A percentile compares a stretch with the other conserved stretches of the same genome.
phyloP scores from a whole-genome alignment of 805 yeast species.

The Starmerella cellae region DNA sequence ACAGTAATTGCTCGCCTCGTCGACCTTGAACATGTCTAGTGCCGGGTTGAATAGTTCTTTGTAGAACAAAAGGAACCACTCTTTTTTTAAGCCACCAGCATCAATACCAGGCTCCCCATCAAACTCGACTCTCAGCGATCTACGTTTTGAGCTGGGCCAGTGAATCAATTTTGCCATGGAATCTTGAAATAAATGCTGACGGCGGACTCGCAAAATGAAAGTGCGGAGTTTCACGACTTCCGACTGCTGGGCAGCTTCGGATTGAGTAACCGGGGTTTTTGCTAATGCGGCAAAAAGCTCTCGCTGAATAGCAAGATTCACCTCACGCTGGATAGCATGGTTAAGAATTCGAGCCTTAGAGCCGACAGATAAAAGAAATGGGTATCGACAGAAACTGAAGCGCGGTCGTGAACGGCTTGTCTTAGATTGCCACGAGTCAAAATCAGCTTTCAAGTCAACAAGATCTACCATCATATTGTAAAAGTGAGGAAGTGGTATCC shows the following conservation, averaged over 20 bases:
- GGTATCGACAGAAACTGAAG: constrained; percentile 67
- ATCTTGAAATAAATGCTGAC: constrained; percentile 57
- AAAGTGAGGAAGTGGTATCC: constrained; percentile 35
- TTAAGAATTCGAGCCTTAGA: constrained; percentile 69
- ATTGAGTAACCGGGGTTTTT: neutral
- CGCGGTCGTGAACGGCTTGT: constrained; percentile 15
- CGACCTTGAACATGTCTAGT: constrained; percentile 51
- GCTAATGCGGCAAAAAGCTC: constrained; percentile 15
- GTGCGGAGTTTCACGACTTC: constrained; percentile 3
- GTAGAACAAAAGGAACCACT: constrained; percentile 75
- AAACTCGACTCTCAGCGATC: constrained; percentile 66
- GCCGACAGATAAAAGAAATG: constrained; percentile 69
- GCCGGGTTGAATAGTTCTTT: constrained; percentile 55
- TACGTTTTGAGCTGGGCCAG: constrained; percentile 36
- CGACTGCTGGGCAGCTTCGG: constrained; percentile 3
- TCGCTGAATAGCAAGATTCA: constrained; percentile 13
- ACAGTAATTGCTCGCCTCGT: constrained; percentile 53
- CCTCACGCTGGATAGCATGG: constrained; percentile 28
- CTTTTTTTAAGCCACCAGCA: constrained; percentile 88
- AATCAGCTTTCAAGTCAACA: constrained; percentile 64
- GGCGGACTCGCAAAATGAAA: constrained; percentile 45
- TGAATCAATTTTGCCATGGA: constrained; percentile 46
- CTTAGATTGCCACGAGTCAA: constrained; percentile 59
- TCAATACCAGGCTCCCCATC: constrained; percentile 85
- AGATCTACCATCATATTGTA: constrained; percentile 76